Conservation (phyloP, 2,329 filamentous ascomycete genomes). For the Fusarium sp. region DNA sequence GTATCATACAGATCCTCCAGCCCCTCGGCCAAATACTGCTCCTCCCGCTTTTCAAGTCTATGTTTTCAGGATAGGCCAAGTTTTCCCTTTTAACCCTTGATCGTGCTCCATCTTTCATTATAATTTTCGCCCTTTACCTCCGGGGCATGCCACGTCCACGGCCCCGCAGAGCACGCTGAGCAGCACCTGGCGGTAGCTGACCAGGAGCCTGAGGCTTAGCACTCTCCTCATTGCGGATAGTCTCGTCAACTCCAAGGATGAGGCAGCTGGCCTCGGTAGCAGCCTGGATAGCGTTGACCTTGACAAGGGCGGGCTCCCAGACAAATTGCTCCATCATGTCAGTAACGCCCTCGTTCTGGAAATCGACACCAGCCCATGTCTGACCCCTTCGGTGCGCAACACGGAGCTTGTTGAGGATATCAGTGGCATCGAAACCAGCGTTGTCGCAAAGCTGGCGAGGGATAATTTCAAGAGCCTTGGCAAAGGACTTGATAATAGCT, state of each 20-base stretch:
- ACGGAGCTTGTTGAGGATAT: constrained; percentile 94
- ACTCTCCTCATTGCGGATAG: constrained; percentile 97
- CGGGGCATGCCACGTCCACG: constrained; percentile 88
- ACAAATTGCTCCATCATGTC: constrained; percentile 97
- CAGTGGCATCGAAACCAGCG: constrained; percentile 96
- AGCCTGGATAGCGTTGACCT: constrained; percentile 96
- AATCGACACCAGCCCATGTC: constrained; percentile 96
- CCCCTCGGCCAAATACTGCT: constrained; percentile 32
- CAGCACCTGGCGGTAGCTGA: constrained; percentile 82
- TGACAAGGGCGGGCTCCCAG: constrained; percentile 96
- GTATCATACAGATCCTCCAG: constrained; percentile 54
- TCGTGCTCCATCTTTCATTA: constrained; percentile 38
- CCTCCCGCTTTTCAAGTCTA: constrained; percentile 29
- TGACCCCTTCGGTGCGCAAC: constrained; percentile 96
- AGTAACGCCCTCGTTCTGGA: constrained; percentile 87
- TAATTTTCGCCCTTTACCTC: constrained; percentile 62
- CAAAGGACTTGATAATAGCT: constrained; percentile 96
- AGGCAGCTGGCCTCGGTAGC: constrained; percentile 95
- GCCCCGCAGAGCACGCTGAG: constrained; percentile 87
- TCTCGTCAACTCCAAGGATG: constrained; percentile 97
- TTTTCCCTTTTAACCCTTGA: constrained; percentile 33
- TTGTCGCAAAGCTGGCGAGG: constrained; percentile 98
- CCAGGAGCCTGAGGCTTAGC: constrained; percentile 83
- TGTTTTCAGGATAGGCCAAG: constrained; percentile 28
- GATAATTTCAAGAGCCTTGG: constrained; percentile 96